Conservation (phyloP, 2,329 filamentous ascomycete species). For the Ophiostoma angusticollis region DNA sequence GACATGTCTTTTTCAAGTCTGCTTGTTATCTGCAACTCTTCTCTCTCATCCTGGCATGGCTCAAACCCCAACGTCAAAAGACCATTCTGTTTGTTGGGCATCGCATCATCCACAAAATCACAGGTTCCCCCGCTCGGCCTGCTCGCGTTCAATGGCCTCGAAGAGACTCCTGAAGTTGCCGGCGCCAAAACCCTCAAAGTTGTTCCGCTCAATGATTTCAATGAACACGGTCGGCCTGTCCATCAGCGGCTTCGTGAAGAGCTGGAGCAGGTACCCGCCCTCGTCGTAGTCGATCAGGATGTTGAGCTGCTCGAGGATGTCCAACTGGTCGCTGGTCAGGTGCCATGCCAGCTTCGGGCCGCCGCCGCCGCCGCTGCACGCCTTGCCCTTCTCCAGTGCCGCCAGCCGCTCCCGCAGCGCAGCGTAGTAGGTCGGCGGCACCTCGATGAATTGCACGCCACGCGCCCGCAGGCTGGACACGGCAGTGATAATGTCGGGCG, state of each 20-base stretch:
- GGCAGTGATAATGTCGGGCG: constrained; percentile 61
- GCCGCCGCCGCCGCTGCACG: constrained; percentile 18
- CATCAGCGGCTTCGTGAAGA: constrained; percentile 81
- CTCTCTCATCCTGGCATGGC: no score
- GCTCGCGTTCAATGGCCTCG: constrained; percentile 89
- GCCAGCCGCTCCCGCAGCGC: constrained; percentile 62
- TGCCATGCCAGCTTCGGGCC: constrained; percentile 32
- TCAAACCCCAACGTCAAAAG: neutral
- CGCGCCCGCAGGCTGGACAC: constrained; percentile 71
- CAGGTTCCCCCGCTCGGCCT: constrained; percentile 74
- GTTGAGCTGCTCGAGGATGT: constrained; percentile 61
- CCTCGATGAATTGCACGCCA: constrained; percentile 84
- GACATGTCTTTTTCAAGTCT: neutral
- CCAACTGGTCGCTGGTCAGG: constrained; percentile 62
- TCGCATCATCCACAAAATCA: constrained; percentile 21
- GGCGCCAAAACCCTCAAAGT: constrained; percentile 84
- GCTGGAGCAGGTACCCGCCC: constrained; percentile 65
- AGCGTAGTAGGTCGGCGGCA: constrained; percentile 77
- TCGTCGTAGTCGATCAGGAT: constrained; percentile 95
- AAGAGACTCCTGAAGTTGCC: constrained; percentile 94
- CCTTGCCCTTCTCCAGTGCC: constrained; percentile 30
- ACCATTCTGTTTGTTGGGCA: no score
- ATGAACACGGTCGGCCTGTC: constrained; percentile 92
- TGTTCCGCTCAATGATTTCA: constrained; percentile 87
- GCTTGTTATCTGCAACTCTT: no score